phyloP scores from a whole-genome alignment of 129 eudicot species.

The Flaveria linearis region DNA sequence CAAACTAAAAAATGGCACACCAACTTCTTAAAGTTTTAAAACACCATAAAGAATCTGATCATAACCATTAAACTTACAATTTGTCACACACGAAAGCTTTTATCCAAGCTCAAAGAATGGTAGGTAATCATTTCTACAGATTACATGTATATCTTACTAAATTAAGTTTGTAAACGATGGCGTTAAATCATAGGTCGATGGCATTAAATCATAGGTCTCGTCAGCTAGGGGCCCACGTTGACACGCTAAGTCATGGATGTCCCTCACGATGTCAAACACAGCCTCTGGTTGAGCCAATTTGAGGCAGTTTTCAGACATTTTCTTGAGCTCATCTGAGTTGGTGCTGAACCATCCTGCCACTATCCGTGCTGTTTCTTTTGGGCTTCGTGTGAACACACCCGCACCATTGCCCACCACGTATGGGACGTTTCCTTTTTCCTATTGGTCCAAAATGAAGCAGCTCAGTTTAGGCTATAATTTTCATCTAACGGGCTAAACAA shows the following conservation, averaged over 20 bases:
- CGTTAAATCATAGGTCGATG: slow-evolving; percentile 61
- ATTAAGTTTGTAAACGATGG: slow-evolving; percentile 74
- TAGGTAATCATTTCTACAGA: slow-evolving; percentile 24
- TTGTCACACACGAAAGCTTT: slow-evolving; percentile 27
- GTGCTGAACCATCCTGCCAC: slow-evolving; percentile 97
- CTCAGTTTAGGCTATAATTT: background rate
- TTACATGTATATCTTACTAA: slow-evolving; percentile 34
- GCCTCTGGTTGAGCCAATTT: slow-evolving; percentile 91
- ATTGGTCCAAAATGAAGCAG: slow-evolving; percentile 2
- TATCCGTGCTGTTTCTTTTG: slow-evolving; percentile 68
- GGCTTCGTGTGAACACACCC: slow-evolving; percentile 81
- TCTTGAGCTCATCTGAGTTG: slow-evolving; percentile 64
- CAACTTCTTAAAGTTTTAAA: slow-evolving; percentile 7
- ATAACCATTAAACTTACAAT: slow-evolving; percentile 17
- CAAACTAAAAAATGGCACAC: background rate
- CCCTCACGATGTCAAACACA: slow-evolving; percentile 93
- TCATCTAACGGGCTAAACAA: background rate
- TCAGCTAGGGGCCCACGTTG: slow-evolving; percentile 76
- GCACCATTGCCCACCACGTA: slow-evolving; percentile 96
- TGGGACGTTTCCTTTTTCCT: slow-evolving; percentile 97
- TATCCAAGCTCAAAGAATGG: slow-evolving; percentile 28
- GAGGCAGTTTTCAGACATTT: slow-evolving; percentile 78
- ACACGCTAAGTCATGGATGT: slow-evolving; percentile 78
- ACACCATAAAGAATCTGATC: background rate
- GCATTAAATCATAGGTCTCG: slow-evolving; percentile 57